Conservation (phyloP, 495 filamentous ascomycete species). For the Xylaria longipes region DNA sequence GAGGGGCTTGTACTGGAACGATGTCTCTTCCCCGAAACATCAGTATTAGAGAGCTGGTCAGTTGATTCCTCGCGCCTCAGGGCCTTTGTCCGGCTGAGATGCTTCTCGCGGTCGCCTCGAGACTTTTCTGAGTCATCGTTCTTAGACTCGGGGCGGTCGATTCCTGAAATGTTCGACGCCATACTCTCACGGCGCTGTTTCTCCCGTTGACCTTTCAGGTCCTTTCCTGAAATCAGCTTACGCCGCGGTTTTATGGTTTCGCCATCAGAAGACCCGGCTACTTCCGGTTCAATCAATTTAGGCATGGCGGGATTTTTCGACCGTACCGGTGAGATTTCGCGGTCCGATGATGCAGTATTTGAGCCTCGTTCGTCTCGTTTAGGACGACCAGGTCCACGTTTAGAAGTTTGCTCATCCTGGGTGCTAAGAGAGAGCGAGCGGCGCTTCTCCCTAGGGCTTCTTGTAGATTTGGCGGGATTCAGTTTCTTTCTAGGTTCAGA, state of each 20-base stretch:
- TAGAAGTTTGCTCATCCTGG: slow-evolving; percentile 52
- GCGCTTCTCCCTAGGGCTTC: slow-evolving; percentile 52
- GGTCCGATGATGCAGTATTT: slow-evolving; percentile 56
- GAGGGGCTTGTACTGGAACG: slow-evolving; percentile 73
- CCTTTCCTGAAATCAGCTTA: slow-evolving; percentile 65
- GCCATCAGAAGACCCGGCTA: slow-evolving; percentile 55
- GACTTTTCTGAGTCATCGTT: slow-evolving; percentile 48
- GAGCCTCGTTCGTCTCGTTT: slow-evolving; percentile 57
- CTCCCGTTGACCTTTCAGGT: slow-evolving; percentile 62
- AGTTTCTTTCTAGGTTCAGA: slow-evolving; percentile 46
- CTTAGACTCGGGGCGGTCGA: slow-evolving; percentile 49
- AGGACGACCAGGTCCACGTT: slow-evolving; percentile 54
- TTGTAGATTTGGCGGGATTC: slow-evolving; percentile 40
- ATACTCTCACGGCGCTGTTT: slow-evolving; percentile 56
- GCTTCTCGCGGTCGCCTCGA: slow-evolving; percentile 49
- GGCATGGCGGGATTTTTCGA: slow-evolving; percentile 50
- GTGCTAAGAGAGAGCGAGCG: slow-evolving; percentile 47
- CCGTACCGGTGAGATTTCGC: slow-evolving; percentile 55
- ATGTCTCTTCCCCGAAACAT: slow-evolving; percentile 66
- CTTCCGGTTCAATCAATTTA: slow-evolving; percentile 57
- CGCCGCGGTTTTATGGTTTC: slow-evolving; percentile 62
- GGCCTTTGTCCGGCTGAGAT: slow-evolving; percentile 56
- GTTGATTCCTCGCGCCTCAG: slow-evolving; percentile 63
- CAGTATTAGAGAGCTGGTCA: slow-evolving; percentile 56
- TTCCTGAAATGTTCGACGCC: slow-evolving; percentile 55